Base-by-base conservation (phyloP, 768 basidiomycete genomes). In the Leccinellum rugosiceps region DNA sequence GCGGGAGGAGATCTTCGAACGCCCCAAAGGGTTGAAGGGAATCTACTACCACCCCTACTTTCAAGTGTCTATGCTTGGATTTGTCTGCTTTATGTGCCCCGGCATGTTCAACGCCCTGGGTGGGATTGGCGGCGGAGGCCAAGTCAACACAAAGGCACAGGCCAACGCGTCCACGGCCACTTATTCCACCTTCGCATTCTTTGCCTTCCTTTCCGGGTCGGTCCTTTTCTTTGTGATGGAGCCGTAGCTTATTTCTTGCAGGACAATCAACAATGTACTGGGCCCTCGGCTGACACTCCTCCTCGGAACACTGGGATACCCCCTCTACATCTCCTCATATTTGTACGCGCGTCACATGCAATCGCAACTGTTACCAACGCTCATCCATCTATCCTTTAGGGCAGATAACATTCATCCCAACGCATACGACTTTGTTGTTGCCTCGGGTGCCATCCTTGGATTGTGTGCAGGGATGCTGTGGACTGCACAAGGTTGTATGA, bases 401-500 rank as follows among this genome's bases (percentile, higher is more conserved):
- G 83, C 78, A 11, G 74, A 86, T 64, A 91, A 90, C 61, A 87
- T 91, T 34, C 87, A 91, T 63, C 77, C 80, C 8, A 66, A 75
- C 21, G 83, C 83, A 9, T 78, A 78, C 32, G 75, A 74, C 30
- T 92, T 92, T 67, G 83, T 88, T 45, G 83, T 92, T 60, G 81
- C 76, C 17, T 78, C 88, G 3, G 91, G 90, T 19, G 86, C 86
- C 38, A 65, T 89, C 55, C 83, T 92, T 17, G 91, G 91, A 17
- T 60, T 90, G 50, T 89, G 86, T 64, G 90, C 82, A 14, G 81
- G 78, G 15, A 66, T 93, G 45, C 74, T 92, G 8, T 92, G 91
- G 91, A 87, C 90, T 1, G 88, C 90, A 0, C 90, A 93, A 65
- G 92, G 90, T n/a, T 86, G 83, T 17, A 75, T 93, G 58, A 92